Evolutionary conservation across 768 basidiomycete species (phyloP), one percentile per base, ranked within the genome.

Genomic region (Lactarius akahatsu): DNA sequence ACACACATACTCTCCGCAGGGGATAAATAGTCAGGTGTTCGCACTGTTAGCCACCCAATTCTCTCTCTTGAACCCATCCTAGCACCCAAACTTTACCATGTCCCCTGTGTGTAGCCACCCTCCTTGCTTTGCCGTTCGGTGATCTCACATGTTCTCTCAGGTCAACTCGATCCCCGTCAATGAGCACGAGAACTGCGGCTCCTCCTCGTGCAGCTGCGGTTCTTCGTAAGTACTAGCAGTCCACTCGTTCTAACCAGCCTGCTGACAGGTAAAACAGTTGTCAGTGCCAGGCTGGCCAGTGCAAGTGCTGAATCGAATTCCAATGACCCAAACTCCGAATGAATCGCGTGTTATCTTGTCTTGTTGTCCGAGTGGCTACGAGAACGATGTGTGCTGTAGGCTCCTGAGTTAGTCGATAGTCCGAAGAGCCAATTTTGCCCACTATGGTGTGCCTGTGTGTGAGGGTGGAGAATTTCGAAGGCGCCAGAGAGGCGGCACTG

Each of bases 251-350:
- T n/a, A 30, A 28, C 4, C 20, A 20, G n/a, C 3, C 20, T 0
- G 15, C 38, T 64, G 47, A 64, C 15, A 1, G 4, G 28, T 20
- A 2, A 16, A 52, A 15, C 47, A 64, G 63, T 32, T 59, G 63
- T 23, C 0, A 5, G 38, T 59, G 63, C 63, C 30, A 50, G 7
- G 32, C 36, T 2, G 63, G 63, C 4, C 36, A 52, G 5, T 64
- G 63, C 63, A 64, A 64, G 13, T 64, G 63, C 47, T 64, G 45
- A 64, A 18, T 20, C n/a, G 4, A 20, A 15, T 26, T 18, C 5
- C 45, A 36, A 63, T 18, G 6, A 10, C n/a, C 26, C 38, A 56
- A 43, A 30, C 16, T 4, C 28, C 28, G 52, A 55, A 10, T 23
- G 16, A 41, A 62, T 20, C 7, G 7, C 9, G 5, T 8, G 43